phyloP scores from a whole-genome alignment of 2,329 filamentous ascomycete genomes.

The Sarocladium oryzae region DNA sequence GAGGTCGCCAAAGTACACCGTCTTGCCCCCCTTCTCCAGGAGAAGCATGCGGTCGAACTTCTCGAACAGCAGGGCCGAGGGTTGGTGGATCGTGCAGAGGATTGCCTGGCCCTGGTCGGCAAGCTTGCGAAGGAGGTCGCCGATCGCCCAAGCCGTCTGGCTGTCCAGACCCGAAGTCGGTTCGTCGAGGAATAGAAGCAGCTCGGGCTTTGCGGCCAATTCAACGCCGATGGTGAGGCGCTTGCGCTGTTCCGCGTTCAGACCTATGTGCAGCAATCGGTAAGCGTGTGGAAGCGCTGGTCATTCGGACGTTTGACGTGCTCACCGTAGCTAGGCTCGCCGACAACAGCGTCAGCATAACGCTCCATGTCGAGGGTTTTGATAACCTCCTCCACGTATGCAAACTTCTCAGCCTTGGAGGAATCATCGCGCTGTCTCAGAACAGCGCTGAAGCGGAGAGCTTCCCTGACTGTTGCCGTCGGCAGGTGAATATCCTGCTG shows the following conservation, averaged over 20 bases:
- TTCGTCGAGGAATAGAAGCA: constrained; percentile 71
- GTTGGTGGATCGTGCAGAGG: constrained; percentile 40
- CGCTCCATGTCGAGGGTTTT: constrained; percentile 84
- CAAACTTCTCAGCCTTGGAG: constrained; percentile 68
- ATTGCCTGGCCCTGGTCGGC: not conserved
- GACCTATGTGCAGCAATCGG: not conserved
- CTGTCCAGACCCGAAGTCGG: constrained; percentile 71
- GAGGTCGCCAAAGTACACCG: constrained; percentile 57
- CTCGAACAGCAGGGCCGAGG: constrained; percentile 35
- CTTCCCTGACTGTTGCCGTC: constrained; percentile 51
- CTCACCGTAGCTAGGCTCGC: constrained; percentile 65
- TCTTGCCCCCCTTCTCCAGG: constrained; percentile 50
- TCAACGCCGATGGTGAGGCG: constrained; percentile 72
- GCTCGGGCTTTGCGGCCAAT: constrained; percentile 63
- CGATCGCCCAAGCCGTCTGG: constrained; percentile 71
- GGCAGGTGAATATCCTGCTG: constrained; percentile 13
- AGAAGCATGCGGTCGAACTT: constrained; percentile 51
- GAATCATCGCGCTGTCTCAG: constrained; percentile 75
- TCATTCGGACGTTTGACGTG: constrained; percentile 31
- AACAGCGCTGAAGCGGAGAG: constrained; percentile 76
- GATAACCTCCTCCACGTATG: constrained; percentile 86
- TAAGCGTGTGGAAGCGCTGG: not conserved
- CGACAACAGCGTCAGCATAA: constrained; percentile 85
- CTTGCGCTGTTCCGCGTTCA: constrained; percentile 39
- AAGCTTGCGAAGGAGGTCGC: constrained; percentile 62